A percentile compares a stretch with the other conserved stretches of the same genome.
These are phyloP conservation scores for Corylus avellana DNA, from an alignment of 306 rosid genomes.

Conservation along the genomic window DNA sequence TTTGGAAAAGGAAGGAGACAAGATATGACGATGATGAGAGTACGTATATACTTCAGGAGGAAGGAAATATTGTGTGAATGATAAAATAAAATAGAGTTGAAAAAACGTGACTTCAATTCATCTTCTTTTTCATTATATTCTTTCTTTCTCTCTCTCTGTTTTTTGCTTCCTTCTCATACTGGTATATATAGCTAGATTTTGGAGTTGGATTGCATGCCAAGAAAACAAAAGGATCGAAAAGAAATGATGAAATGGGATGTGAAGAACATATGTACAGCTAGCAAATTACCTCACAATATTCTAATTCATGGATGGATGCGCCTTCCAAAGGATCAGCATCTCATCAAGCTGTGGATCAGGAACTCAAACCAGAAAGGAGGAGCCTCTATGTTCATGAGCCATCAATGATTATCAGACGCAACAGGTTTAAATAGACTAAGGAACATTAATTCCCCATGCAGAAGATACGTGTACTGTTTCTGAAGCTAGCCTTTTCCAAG, in stretches of 20 bases:
- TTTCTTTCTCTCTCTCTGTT: neutral
- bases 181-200: neutral
- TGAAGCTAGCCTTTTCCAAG: neutral
- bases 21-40: neutral
- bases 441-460: neutral
- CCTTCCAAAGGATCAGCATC: neutral
- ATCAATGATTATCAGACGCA: neutral
- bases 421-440: neutral
- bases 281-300: neutral
- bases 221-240: no score
- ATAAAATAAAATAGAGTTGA: conserved; percentile 14
- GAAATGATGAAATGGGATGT: neutral
- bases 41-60: no score
- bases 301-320: neutral
- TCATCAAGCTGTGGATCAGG: neutral
- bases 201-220: no score
- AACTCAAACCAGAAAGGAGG: neutral
- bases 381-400: no score
- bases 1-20: conserved; percentile 18
- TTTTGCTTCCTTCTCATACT: conserved; percentile 7
- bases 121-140: conserved; percentile 2
- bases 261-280: neutral
- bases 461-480: neutral
- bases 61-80: neutral
- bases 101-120: conserved; percentile 11